Percentiles rank a stretch among this genome's conserved stretches.
These are phyloP conservation scores for Thozetella sp. DNA, from an alignment of 495 filamentous ascomycete species.

Conservation along the genomic window DNA sequence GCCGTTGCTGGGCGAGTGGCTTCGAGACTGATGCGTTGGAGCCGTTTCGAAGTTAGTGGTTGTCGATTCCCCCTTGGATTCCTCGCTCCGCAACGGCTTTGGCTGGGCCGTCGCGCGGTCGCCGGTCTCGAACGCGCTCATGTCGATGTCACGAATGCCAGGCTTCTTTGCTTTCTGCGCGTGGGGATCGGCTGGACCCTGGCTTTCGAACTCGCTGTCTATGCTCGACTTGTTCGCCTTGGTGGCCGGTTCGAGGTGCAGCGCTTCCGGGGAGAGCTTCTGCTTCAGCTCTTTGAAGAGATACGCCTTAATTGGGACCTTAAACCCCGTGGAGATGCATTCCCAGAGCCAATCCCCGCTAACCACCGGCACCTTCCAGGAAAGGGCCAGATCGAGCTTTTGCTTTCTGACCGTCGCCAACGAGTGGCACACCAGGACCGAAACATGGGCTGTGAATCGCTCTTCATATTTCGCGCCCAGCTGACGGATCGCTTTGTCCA, in stretches of 20 bases:
- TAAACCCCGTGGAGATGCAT: slow-evolving; percentile 57
- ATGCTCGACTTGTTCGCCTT: background rate
- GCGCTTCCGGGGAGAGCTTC: slow-evolving; percentile 5
- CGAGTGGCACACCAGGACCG: slow-evolving; percentile 70
- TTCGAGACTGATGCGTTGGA: slow-evolving; percentile 28
- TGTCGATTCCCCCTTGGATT: slow-evolving; percentile 7
- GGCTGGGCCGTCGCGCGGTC: background rate
- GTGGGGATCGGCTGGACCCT: background rate
- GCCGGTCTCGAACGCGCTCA: background rate
- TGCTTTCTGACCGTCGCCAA: slow-evolving; percentile 58
- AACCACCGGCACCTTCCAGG: slow-evolving; percentile 78
- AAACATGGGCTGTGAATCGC: slow-evolving; percentile 63
- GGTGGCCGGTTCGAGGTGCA: background rate
- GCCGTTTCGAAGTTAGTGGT: slow-evolving; percentile 33
- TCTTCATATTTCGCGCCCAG: slow-evolving; percentile 82
- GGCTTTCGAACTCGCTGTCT: slow-evolving; percentile 4
- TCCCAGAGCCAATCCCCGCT: slow-evolving; percentile 81
- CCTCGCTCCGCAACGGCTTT: background rate
- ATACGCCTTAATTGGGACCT: slow-evolving; percentile 35
- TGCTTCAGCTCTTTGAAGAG: slow-evolving; percentile 36
- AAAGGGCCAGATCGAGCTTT: slow-evolving; percentile 73
- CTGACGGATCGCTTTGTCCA: slow-evolving; percentile 71
- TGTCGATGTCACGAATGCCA: background rate
- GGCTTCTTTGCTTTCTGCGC: background rate
- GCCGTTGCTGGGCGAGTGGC: slow-evolving; percentile 11